Percentiles rank a stretch among this genome's conserved stretches.
These are phyloP conservation scores for Clathrospora elynae DNA, from an alignment of 2,329 filamentous ascomycete species.

Conservation along the genomic window DNA sequence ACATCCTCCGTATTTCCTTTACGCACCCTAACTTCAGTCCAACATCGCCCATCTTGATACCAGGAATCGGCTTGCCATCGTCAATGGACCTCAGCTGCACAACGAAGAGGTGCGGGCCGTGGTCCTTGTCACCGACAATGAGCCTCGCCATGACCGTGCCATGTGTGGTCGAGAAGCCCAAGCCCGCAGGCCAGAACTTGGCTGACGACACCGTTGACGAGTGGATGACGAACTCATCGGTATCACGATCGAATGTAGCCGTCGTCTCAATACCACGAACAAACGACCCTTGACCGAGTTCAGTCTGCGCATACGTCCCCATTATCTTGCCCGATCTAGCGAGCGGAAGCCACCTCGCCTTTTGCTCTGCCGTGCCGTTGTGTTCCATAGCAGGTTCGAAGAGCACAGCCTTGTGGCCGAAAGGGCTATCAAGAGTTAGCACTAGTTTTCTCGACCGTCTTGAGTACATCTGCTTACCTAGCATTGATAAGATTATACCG, in stretches of 20 bases:
- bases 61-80: constrained; percentile 53
- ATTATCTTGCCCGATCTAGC: constrained; percentile 50
- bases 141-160: constrained; percentile 56
- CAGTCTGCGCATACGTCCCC: constrained; percentile 55
- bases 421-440: constrained; percentile 15
- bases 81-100: constrained; percentile 54
- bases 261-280: constrained; percentile 55
- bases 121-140: constrained; percentile 41
- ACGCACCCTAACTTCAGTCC: constrained; percentile 50
- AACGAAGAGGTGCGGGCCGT: constrained; percentile 58
- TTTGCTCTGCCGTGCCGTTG: constrained; percentile 49
- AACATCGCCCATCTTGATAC: constrained; percentile 57
- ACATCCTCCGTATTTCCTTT: neutral
- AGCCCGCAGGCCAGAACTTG: constrained; percentile 27
- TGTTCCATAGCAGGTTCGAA: constrained; percentile 46
- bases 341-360: constrained; percentile 48
- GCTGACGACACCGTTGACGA: constrained; percentile 51
- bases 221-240: constrained; percentile 55
- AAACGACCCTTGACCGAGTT: constrained; percentile 58
- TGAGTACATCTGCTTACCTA: constrained; percentile 5
- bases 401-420: constrained; percentile 15
- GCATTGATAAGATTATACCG: constrained; percentile 18
- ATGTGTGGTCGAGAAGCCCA: constrained; percentile 26
- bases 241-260: constrained; percentile 51
- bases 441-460: no score